Percentiles rank a stretch among this genome's conserved stretches.
These are phyloP conservation scores for Penicillium psychrofluorescens DNA, from an alignment of 495 filamentous ascomycete genomes.

Conservation along the genomic window DNA sequence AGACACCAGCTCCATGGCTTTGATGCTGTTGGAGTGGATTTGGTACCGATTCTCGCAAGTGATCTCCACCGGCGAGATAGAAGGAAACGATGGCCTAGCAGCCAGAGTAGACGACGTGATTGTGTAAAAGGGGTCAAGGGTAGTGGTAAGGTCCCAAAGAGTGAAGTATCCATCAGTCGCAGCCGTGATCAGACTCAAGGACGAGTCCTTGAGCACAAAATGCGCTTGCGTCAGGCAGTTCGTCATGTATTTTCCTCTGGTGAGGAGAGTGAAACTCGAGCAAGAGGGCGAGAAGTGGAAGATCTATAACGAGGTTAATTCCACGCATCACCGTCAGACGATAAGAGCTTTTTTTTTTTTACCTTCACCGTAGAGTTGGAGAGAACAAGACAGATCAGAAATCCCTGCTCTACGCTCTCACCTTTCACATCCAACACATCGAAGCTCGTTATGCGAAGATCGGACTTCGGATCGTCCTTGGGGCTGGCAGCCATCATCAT, in stretches of 20 bases:
- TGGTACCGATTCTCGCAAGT: conserved; percentile 30
- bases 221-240: conserved; percentile 71
- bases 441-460: conserved; percentile 76
- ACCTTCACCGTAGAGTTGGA: conserved; percentile 73
- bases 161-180: conserved; percentile 57
- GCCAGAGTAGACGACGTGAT: conserved; percentile 14
- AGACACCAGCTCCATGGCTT: conserved; percentile 38
- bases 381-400: conserved; percentile 57
- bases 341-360: conserved; percentile 4
- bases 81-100: conserved; percentile 12
- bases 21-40: conserved; percentile 73
- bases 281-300: conserved; percentile 50
- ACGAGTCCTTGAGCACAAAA: conserved; percentile 29
- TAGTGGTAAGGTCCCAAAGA: conserved; percentile 40
- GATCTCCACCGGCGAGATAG: conserved; percentile 16
- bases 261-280: conserved; percentile 46
- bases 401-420: conserved; percentile 14
- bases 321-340: background rate
- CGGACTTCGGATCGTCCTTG: conserved; percentile 51
- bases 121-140: conserved; percentile 24
- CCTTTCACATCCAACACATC: conserved; percentile 41
- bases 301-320: conserved; percentile 20
- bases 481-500: conserved; percentile 57
- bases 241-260: conserved; percentile 59
- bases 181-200: conserved; percentile 44